Evolutionary conservation across 2,329 filamentous ascomycete genomes (phyloP).

Genomic region (Colletotrichum sp.): DNA sequence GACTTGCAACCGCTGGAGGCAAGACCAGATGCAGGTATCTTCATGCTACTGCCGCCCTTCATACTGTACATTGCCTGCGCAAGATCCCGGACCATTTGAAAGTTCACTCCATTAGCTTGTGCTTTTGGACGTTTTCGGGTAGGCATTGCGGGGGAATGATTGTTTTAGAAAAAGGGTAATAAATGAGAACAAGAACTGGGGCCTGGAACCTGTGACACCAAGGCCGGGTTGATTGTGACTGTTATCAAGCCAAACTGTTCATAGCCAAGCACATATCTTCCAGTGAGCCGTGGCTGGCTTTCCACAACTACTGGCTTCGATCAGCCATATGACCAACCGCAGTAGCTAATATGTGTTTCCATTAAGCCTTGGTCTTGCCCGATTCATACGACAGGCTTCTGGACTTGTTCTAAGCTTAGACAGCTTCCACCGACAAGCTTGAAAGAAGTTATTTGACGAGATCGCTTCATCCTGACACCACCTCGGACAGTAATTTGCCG

Average conservation of each 20-base stretch:
- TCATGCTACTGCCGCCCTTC: background rate
- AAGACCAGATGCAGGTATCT: background rate
- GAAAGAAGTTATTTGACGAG: no score
- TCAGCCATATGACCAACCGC: background rate
- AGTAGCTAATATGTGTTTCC: background rate
- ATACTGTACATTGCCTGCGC: background rate
- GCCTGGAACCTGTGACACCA: no score
- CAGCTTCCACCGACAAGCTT: no score
- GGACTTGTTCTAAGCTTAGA: no score
- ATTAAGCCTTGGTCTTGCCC: no score
- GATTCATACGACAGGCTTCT: no score
- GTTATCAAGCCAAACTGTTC: no score
- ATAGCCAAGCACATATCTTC: no score
- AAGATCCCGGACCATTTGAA: background rate
- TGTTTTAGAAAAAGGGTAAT: background rate
- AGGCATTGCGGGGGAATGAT: accelerated
- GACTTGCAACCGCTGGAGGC: background rate
- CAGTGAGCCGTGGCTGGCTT: background rate
- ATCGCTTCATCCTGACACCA: no score
- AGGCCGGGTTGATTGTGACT: no score
- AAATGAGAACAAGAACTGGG: background rate
- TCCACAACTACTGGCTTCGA: background rate
- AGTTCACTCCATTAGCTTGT: background rate
- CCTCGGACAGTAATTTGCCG: no score
- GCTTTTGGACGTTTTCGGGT: background rate